Base-by-base conservation (phyloP, 768 basidiomycete genomes). In the Tremella mesenterica region DNA sequence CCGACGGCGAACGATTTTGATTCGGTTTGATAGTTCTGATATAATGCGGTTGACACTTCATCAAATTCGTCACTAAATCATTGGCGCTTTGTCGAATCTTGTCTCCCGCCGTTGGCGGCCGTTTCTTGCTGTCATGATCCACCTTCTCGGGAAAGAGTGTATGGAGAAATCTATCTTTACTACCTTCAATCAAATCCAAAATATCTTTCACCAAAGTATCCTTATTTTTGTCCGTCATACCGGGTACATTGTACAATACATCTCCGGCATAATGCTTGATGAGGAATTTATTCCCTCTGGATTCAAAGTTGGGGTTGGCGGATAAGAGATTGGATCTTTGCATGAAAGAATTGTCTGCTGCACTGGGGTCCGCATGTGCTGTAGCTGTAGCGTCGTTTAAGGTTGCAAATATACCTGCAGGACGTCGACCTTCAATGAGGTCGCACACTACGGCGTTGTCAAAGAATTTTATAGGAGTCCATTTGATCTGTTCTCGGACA, bases 201-300 rank as follows among this genome's bases (percentile, higher is more conserved):
- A 97, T 76, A 69, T 97, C 95, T 73, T 96, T 97, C 74, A 91
- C 80, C 48, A 99, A 79, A 1, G 89, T 83, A 67, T 99, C 95
- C 79, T 99, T 99, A 79, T 99, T 99, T 80, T 99, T 99, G 75
- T 99, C 95, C 14, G 95, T 97, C 93, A 99, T 99, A 2, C 95
- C 95, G 6, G 85, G 72, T 12, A 97, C 84, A 58, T 92, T 95
- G 77, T 99, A 99, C 82, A 90, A 87, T 57, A 99, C 95, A 67
- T 97, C 95, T 63, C 95, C 95, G 18, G 95, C 95, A 68, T 97
- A 99, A 70, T 99, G 95, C 66, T 83, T 85, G 58, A 99, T 85
- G 48, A 99, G 74, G 77, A 97, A 99, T 70, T 99, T 91, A 13
- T 84, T 75, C 12, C 95, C 95, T 44, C 95, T 86, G 13, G 88